These are phyloP conservation scores for Thielaviopsis musarum DNA, from an alignment of 2,329 filamentous ascomycete genomes.

Conservation along the genomic window DNA sequence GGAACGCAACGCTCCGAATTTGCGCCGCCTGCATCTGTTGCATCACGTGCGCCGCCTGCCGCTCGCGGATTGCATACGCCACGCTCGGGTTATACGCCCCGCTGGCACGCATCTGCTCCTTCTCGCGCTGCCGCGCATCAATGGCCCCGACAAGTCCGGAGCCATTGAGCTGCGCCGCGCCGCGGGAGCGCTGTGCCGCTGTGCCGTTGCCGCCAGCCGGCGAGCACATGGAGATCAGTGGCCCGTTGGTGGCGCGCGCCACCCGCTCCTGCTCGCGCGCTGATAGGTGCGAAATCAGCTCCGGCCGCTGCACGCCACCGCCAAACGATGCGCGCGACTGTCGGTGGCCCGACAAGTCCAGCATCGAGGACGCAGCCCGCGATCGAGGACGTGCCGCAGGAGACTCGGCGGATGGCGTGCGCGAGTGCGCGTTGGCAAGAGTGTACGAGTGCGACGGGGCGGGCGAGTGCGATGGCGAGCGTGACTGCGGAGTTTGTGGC, in stretches of 20 bases:
- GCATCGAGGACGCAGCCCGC: slow-evolving; percentile 14
- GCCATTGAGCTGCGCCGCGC: slow-evolving; percentile 19
- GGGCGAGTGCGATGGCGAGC: background rate
- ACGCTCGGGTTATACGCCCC: slow-evolving; percentile 54
- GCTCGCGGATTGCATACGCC: slow-evolving; percentile 54
- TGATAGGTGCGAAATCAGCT: slow-evolving; percentile 47
- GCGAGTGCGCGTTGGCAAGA: slow-evolving; percentile 26
- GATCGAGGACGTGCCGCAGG: slow-evolving; percentile 23
- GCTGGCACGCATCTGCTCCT: slow-evolving; percentile 45
- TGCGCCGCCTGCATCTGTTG: slow-evolving; percentile 11
- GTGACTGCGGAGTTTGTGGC: slow-evolving; percentile 14
- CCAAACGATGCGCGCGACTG: background rate
- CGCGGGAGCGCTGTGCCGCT: slow-evolving; percentile 32
- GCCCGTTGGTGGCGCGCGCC: slow-evolving; percentile 63
- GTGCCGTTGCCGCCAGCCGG: slow-evolving; percentile 18
- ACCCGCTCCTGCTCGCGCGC: slow-evolving; percentile 80
- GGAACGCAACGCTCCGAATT: slow-evolving; percentile 18
- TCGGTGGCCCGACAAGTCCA: background rate
- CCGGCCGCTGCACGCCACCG: slow-evolving; percentile 36
- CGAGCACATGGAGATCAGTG: slow-evolving; percentile 47
- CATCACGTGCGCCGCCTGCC: slow-evolving; percentile 33
- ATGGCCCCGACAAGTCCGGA: slow-evolving; percentile 61
- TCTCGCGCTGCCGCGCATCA: slow-evolving; percentile 63
- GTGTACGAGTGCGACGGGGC: slow-evolving; percentile 17
- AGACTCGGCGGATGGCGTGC: slow-evolving; percentile 26